Percentiles rank a stretch among this genome's conserved stretches.
Evolutionary conservation across 192 early-diverging fungal species (phyloP).

Genomic region (Dissophora ornata): DNA sequence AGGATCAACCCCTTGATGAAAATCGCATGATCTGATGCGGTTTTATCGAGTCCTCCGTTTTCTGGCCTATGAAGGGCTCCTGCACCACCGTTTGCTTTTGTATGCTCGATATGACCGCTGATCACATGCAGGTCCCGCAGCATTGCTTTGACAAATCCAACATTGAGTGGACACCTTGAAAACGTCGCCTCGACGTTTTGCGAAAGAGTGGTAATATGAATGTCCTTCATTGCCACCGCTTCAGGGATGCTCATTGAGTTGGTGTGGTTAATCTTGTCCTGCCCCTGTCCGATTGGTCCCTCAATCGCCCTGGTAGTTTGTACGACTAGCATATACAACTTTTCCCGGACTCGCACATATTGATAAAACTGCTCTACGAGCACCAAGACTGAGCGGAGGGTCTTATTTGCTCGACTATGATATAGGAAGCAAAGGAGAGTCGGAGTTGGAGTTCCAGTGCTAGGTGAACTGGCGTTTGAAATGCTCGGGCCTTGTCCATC

Average conservation of each 20-base stretch:
- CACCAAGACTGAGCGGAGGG: slow-evolving; percentile 38
- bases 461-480: background rate
- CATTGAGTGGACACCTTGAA: slow-evolving; percentile 33
- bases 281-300: background rate
- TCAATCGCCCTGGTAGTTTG: slow-evolving; percentile 27
- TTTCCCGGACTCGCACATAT: slow-evolving; percentile 9
- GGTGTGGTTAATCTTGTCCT: slow-evolving; percentile 20
- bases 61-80: background rate
- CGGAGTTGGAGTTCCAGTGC: background rate
- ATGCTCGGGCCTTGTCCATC: slow-evolving; percentile 20
- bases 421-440: slow-evolving; percentile 40
- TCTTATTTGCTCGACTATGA: slow-evolving; percentile 40
- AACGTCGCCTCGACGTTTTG: slow-evolving; percentile 34
- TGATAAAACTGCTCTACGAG: slow-evolving; percentile 35
- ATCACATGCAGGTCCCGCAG: slow-evolving; percentile 28
- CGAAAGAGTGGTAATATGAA: slow-evolving; percentile 17
- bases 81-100: background rate
- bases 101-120: slow-evolving; percentile 15
- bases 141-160: slow-evolving; percentile 31
- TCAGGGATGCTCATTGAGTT: slow-evolving; percentile 50
- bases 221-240: slow-evolving; percentile 33
- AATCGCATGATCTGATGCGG: slow-evolving; percentile 28
- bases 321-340: background rate
- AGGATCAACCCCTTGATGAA: slow-evolving; percentile 38
- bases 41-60: slow-evolving; percentile 8